Base-by-base conservation (phyloP, 2,329 filamentous ascomycete species). In the Westerdykella aurantiaca region DNA sequence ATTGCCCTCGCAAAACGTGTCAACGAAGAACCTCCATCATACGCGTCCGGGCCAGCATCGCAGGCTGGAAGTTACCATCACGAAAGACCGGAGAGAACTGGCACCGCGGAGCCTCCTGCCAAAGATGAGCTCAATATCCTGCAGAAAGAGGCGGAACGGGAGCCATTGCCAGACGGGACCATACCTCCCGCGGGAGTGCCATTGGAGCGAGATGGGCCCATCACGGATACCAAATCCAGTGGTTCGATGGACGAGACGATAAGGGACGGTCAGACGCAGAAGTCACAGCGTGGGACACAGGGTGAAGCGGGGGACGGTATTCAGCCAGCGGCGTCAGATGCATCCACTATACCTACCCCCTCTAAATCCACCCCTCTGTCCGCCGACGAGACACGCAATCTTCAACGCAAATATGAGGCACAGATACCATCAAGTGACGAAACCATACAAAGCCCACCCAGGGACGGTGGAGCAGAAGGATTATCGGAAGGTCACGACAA, bases 1-100 rank as follows among this genome's bases (percentile, higher is more conserved):
- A 73, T 78, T 31, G 76, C 77, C 41, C 70, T 85, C 41, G 76
- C 76, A 12, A 73, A 74, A 49, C 72, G 79, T 40, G 73, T 83
- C 57, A 76, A 78, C 52, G 80, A 81, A 53, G 58, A 65, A 22
- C 58, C 59, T 9, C 70, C 70, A 1, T 44, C 58, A 16, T 66
- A 67, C 41, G 57, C 57, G 16, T 55, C 49, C 41, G 48, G 51
- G 14, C 49, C 57, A 9, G 49, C 53, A n/a, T 51, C 51, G 35
- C 55, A 49, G 44, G 50, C 53, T 31, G 48, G 45, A 34, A 47
- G 46, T 41, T 54, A 49, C 22, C 49, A 53, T 49, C 55, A 46
- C 10, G 38, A 57, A 10, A 61, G 63, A 50, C 63, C 61, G 3
- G 51, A 60, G 9, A 57, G 49, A 52, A 52, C 63, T 37, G 64